Percentiles rank a stretch among this genome's conserved stretches.
Evolutionary conservation across 2,329 filamentous ascomycete species (phyloP).

Genomic region (Xylariaceae sp.): DNA sequence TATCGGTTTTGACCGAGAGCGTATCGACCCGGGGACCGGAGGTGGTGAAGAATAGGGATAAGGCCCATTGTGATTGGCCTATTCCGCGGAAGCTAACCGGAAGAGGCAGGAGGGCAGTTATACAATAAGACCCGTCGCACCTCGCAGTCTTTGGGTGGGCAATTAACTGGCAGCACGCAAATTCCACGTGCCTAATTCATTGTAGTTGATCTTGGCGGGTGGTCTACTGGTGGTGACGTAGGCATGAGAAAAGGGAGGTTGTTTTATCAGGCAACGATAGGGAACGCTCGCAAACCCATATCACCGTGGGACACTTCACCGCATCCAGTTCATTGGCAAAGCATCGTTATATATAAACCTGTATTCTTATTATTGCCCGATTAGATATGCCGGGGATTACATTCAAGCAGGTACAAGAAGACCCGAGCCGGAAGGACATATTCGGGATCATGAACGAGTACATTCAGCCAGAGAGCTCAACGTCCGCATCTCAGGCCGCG

Average conservation of each 20-base stretch:
- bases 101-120: conserved; percentile 14
- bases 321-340: too few relatives aligned
- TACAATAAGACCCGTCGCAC: neutral
- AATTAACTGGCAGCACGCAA: too few relatives aligned
- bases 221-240: neutral
- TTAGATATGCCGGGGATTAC: conserved; percentile 19
- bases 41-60: too few relatives aligned
- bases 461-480: conserved; percentile 20
- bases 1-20: too few relatives aligned
- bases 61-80: conserved; percentile 8
- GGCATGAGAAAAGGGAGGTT: too few relatives aligned
- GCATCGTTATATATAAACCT: too few relatives aligned
- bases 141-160: neutral
- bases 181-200: conserved; percentile 8
- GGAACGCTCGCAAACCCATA: too few relatives aligned
- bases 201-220: neutral
- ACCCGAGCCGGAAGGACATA: conserved; percentile 16
- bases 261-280: too few relatives aligned
- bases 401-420: conserved; percentile 15
- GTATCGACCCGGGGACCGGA: too few relatives aligned
- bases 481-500: conserved; percentile 27
- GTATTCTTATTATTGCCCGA: too few relatives aligned
- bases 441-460: conserved; percentile 36
- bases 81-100: neutral
- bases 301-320: too few relatives aligned